Evolutionary conservation across 2,329 filamentous ascomycete species (phyloP), one percentile per base, ranked within the genome.

Genomic region (Fusarium sp.): DNA sequence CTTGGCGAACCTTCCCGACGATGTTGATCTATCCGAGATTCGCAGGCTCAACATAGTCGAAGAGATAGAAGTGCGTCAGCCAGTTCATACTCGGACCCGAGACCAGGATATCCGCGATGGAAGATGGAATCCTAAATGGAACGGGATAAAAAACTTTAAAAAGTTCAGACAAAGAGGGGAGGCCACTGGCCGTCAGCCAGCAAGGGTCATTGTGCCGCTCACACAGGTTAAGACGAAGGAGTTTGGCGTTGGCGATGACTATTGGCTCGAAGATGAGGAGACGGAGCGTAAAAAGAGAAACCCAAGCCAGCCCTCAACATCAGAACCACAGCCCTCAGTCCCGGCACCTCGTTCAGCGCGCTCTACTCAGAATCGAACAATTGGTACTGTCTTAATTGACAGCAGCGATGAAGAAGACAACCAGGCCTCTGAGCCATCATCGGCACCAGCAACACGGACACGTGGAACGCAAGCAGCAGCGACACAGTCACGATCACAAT

Each of bases 71-170:
- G 72, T 97, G 0, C 82, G 80, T 21, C 52, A 70, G 61, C 65
- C 62, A 70, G 69, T 70, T 68, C 53, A 64, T 3, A 53, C 65
- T 27, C 72, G 65, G 50, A 74, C 66, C 58, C 64, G 69, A 60
- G 85, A 88, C n/a, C 76, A 80, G 53, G 82, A 84, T 17, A 73
- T 81, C 39, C 79, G 77, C 2, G 78, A 80, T 38, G 81, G 82
- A 6, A 83, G 91, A 36, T 97, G 94, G 93, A 86, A 97, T 65
- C 87, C 92, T 1, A 83, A 82, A 35, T 99, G 95, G 95, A 96
- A 97, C 72, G 95, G 94, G 1, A 84, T 94, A 38, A 94, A 92
- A 75, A 98, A 99, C 71, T 99, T 97, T 79, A 99, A 99, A 75
- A 90, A 87, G 68, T 99, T 99, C 71, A 82, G 83, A 19, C 82